Evolutionary conservation across 2,329 filamentous ascomycete species (phyloP).

Genomic region (Aspergillus hortae): DNA sequence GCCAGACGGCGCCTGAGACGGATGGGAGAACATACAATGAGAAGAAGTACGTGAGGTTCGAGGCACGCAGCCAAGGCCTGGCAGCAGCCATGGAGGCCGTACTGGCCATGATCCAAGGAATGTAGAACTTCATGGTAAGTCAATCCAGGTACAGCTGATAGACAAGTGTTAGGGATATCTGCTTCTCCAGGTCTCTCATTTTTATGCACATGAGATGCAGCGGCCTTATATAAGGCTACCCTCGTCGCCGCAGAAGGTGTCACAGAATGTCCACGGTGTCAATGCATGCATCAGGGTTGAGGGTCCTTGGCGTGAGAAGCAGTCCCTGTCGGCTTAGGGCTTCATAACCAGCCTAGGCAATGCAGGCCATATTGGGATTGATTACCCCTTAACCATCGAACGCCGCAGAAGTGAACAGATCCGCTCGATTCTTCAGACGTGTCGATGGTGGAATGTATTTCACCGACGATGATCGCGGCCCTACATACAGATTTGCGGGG

Average conservation of each 20-base stretch:
- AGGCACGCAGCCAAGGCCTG: constrained; percentile 11
- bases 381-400: background rate
- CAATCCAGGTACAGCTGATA: background rate
- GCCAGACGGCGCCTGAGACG: too few species aligned
- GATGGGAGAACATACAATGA: constrained; percentile 32
- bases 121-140: constrained; percentile 7
- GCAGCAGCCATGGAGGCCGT: constrained; percentile 15
- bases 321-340: too few species aligned
- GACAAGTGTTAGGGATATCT: too few species aligned
- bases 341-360: too few species aligned
- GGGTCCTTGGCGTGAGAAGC: background rate
- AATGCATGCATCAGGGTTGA: background rate
- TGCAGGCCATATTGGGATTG: background rate
- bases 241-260: background rate
- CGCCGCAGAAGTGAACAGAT: background rate
- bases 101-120: constrained; percentile 9
- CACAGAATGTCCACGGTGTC: background rate
- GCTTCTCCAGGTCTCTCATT: too few species aligned
- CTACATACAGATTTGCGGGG: background rate
- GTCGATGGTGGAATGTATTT: background rate
- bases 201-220: too few species aligned
- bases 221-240: too few species aligned
- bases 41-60: constrained; percentile 35
- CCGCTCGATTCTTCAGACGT: background rate
- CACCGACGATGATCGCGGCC: background rate